These are phyloP conservation scores for Xanthoconium purpureum DNA, from an alignment of 768 basidiomycete species.

Conservation along the genomic window DNA sequence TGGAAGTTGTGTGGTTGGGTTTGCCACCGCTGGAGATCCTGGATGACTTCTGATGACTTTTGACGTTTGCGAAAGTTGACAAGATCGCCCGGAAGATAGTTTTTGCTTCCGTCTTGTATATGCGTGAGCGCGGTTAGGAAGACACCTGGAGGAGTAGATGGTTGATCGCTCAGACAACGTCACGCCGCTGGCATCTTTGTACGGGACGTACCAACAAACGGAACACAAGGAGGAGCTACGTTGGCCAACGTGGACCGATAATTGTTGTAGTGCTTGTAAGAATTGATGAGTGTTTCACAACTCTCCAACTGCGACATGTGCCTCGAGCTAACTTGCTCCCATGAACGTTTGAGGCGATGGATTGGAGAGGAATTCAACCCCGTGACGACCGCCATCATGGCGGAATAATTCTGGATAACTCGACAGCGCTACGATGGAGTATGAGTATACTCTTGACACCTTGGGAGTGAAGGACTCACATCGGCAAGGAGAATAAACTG, in stretches of 20 bases:
- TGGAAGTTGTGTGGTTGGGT: slow-evolving; percentile 53
- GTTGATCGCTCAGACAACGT: slow-evolving; percentile 4
- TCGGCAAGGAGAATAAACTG: slow-evolving; percentile 67
- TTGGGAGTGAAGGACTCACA: slow-evolving; percentile 35
- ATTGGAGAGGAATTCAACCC: slow-evolving; percentile 67
- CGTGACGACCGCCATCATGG: slow-evolving; percentile 65
- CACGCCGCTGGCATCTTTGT: not conserved
- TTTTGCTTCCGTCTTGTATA: slow-evolving; percentile 60
- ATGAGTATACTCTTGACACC: slow-evolving; percentile 1
- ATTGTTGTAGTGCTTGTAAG: slow-evolving; percentile 65
- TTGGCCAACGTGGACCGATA: slow-evolving; percentile 54
- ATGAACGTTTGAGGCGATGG: slow-evolving; percentile 61
- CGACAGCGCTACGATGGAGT: slow-evolving; percentile 49
- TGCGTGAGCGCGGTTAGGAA: slow-evolving; percentile 59
- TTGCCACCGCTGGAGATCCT: slow-evolving; percentile 58
- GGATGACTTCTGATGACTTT: slow-evolving; percentile 52
- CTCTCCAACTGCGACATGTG: slow-evolving; percentile 47
- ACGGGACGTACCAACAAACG: slow-evolving; percentile 56
- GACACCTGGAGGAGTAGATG: slow-evolving; percentile 38
- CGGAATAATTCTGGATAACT: slow-evolving; percentile 63
- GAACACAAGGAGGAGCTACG: slow-evolving; percentile 63
- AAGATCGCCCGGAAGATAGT: slow-evolving; percentile 42
- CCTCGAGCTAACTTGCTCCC: slow-evolving; percentile 53
- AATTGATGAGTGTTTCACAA: slow-evolving; percentile 58
- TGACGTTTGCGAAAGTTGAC: slow-evolving; percentile 61